Conservation (phyloP, 768 basidiomycete genomes). For the Naganishia kalamii region DNA sequence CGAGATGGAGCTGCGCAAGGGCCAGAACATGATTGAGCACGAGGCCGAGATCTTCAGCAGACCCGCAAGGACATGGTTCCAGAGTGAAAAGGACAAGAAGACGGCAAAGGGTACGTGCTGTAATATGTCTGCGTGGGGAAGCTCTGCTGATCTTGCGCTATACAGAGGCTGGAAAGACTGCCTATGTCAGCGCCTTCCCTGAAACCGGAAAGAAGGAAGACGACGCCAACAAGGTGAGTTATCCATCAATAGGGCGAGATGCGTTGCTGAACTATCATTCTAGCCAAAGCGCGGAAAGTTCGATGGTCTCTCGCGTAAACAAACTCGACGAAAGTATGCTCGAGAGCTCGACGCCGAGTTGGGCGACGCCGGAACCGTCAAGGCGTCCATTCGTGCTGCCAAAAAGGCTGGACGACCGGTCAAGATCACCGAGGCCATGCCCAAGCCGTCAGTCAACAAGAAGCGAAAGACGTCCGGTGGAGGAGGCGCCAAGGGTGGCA, state of each 20-base stretch:
- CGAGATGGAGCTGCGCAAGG: constrained; percentile 93
- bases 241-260: background rate
- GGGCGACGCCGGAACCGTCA: constrained; percentile 55
- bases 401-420: constrained; percentile 69
- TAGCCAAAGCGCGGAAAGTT: constrained; percentile 45
- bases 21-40: constrained; percentile 91
- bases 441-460: constrained; percentile 26
- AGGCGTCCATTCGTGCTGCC: constrained; percentile 74
- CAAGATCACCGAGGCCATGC: constrained; percentile 63
- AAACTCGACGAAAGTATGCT: constrained; percentile 80
- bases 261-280: background rate
- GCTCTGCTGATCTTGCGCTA: constrained; percentile 17
- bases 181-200: constrained; percentile 60
- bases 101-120: constrained; percentile 62
- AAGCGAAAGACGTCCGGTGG: constrained; percentile 13
- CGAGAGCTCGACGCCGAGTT: constrained; percentile 68
- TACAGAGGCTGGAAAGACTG: constrained; percentile 66
- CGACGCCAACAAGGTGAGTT: constrained; percentile 28
- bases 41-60: constrained; percentile 84
- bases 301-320: constrained; percentile 72
- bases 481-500: constrained; percentile 12
- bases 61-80: constrained; percentile 99
- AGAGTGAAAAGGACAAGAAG: constrained; percentile 72
- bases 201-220: constrained; percentile 49
- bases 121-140: background rate